Evolutionary conservation across 2,329 filamentous ascomycete species (phyloP).

Genomic region (Epichloe coenophiala): DNA sequence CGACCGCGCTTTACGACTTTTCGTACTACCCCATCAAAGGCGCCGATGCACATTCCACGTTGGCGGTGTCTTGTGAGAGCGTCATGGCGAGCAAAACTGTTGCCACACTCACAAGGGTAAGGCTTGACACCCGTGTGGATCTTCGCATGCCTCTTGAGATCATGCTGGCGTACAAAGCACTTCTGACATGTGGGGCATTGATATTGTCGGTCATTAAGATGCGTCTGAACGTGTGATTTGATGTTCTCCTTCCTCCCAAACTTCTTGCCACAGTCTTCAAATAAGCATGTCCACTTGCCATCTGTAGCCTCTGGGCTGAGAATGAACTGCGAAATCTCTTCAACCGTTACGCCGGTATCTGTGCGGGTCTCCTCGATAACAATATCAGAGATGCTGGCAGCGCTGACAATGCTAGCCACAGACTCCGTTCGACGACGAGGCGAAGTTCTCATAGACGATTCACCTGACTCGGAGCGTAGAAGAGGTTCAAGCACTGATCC

Average conservation of each 20-base stretch:
- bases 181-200: conserved; percentile 88
- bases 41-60: conserved; percentile 90
- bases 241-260: conserved; percentile 99
- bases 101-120: conserved; percentile 87
- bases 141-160: conserved; percentile 92
- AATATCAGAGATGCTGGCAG: conserved; percentile 46
- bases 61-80: conserved; percentile 89
- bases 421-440: conserved; percentile 46
- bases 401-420: conserved; percentile 41
- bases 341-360: conserved; percentile 74
- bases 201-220: conserved; percentile 91
- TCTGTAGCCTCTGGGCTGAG: conserved; percentile 57
- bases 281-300: conserved; percentile 69
- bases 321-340: conserved; percentile 70
- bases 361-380: conserved; percentile 53
- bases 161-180: conserved; percentile 93
- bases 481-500: conserved; percentile 26
- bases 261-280: conserved; percentile 66
- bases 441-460: conserved; percentile 11
- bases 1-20: conserved; percentile 50
- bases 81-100: conserved; percentile 89
- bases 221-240: conserved; percentile 95
- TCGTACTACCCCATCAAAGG: conserved; percentile 64
- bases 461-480: conserved; percentile 6
- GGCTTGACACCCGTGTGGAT: conserved; percentile 95